A percentile compares a stretch with the other conserved stretches of the same genome.
Evolutionary conservation across 192 early-diverging fungal genomes (phyloP).

Genomic region (Coemansia sp.): DNA sequence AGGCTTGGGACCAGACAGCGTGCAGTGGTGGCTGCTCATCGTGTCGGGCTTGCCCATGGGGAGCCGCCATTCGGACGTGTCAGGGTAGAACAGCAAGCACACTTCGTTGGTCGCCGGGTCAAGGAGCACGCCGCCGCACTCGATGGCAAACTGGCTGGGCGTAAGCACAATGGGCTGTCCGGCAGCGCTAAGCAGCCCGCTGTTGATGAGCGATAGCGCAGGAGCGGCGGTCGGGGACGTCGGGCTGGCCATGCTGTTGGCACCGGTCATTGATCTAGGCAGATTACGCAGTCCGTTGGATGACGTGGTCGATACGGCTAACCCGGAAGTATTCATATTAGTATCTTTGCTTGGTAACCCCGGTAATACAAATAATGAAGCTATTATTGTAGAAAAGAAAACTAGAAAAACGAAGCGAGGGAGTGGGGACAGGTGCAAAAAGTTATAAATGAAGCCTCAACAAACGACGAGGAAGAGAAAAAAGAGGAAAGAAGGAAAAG

Average conservation of each 20-base stretch:
- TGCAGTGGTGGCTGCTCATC: constrained; percentile 13
- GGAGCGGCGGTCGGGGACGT: not conserved
- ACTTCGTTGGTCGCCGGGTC: constrained; percentile 51
- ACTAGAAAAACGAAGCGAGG: not conserved
- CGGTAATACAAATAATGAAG: not conserved
- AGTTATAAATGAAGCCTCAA: not conserved
- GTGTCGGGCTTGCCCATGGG: constrained; percentile 40
- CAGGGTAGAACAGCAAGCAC: constrained; percentile 51
- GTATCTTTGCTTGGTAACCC: not conserved
- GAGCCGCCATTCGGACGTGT: constrained; percentile 52
- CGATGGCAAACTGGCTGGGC: constrained; percentile 38
- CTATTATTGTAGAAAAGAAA: constrained; percentile 2
- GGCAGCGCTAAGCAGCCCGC: not conserved
- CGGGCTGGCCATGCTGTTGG: constrained; percentile 4
- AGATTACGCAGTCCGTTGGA: constrained; percentile 7
- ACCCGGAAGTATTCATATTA: constrained; percentile 9
- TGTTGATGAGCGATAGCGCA: not conserved
- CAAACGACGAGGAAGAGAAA: not conserved
- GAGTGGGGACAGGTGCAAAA: not conserved
- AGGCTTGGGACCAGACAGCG: too few relatives aligned
- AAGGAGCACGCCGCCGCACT: constrained; percentile 47
- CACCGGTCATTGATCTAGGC: constrained; percentile 10
- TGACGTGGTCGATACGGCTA: constrained; percentile 10
- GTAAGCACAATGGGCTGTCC: constrained; percentile 25
- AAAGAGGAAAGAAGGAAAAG: not conserved